Conservation (phyloP, 1,284 basidiomycete genomes). For the Naganishia sp. region DNA sequence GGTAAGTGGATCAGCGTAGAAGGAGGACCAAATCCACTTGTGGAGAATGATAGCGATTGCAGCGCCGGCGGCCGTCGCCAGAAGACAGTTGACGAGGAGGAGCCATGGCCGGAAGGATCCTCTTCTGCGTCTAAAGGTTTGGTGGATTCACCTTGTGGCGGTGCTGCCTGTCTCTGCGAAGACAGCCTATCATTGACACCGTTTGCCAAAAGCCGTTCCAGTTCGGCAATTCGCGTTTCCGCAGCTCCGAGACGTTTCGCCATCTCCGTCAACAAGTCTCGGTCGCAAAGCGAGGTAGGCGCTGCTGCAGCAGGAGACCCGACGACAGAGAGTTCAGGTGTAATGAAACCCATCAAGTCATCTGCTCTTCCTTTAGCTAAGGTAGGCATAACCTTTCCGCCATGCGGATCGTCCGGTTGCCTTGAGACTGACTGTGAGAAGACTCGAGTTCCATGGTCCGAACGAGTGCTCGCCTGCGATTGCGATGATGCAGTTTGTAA, state of each 20-base stretch:
- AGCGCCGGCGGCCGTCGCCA: neutral
- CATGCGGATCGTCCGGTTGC: neutral
- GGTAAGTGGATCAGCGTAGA: neutral
- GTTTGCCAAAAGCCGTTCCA: slow-evolving; percentile 13
- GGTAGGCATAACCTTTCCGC: too few relatives aligned
- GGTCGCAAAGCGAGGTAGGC: neutral
- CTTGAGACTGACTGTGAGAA: neutral
- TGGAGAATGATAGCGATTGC: neutral
- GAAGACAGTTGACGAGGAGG: neutral
- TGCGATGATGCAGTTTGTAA: neutral
- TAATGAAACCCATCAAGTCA: neutral
- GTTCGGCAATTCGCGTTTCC: slow-evolving; percentile 10
- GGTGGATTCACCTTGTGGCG: neutral
- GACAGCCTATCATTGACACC: neutral
- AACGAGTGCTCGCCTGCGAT: neutral
- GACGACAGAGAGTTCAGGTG: neutral
- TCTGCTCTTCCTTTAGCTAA: too few relatives aligned
- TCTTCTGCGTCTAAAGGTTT: neutral
- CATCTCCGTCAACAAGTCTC: neutral
- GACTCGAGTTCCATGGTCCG: neutral
- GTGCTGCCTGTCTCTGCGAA: too few relatives aligned
- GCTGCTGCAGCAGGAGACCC: neutral
- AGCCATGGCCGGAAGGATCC: neutral
- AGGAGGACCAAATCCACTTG: neutral
- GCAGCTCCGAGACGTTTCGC: slow-evolving; percentile 4